Base-by-base conservation (phyloP, 768 basidiomycete species). In the Pholiota conissans region DNA sequence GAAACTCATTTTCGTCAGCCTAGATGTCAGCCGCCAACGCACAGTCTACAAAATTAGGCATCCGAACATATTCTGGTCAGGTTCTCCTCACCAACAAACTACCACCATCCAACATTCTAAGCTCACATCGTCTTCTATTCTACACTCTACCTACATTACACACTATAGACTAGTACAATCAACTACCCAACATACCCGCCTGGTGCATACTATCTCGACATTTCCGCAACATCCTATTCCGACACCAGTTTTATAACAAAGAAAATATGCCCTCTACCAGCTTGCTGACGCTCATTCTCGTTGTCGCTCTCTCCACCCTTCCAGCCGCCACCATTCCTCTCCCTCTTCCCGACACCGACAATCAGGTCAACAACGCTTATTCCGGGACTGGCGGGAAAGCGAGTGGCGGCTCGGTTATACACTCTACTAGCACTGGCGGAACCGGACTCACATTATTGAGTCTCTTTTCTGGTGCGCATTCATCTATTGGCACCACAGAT, bases 381-480 rank as follows among this genome's bases (percentile, higher is more conserved):
- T 63, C 70, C 22, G 76, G 75, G 4, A 48, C 58, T 20, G 76
- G 69, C 16, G 76, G 76, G 14, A 56, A 65, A 26, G 67, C 75
- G 18, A 37, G 50, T 6, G 78, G 78, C 52, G 76, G 77, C 18
- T 63, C 66, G 10, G 69, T 72, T 18, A 56, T 11, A 26, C 6
- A 56, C n/a, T n/a, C n/a, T n/a, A n/a, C n/a, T 2, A 39, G 30
- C 28, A 51, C 49, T 24, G 49, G 56, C 14, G 28, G 42, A 27
- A 45, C 62, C 26, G 45, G 61, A 14, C 48, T 68, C 5, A 54
- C 56, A 10, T 32, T 73, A 2, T 2, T 73, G 52, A 68, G 67
- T 24, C 1, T 69, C 1, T 30, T 62, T 45, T 74, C 72, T 16
- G 55, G 73, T 75, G 66, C n/a, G 70, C 28, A 24, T 40, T 45